Evolutionary conservation across 768 basidiomycete species (phyloP).

Genomic region (Coprinopsis sp.): DNA sequence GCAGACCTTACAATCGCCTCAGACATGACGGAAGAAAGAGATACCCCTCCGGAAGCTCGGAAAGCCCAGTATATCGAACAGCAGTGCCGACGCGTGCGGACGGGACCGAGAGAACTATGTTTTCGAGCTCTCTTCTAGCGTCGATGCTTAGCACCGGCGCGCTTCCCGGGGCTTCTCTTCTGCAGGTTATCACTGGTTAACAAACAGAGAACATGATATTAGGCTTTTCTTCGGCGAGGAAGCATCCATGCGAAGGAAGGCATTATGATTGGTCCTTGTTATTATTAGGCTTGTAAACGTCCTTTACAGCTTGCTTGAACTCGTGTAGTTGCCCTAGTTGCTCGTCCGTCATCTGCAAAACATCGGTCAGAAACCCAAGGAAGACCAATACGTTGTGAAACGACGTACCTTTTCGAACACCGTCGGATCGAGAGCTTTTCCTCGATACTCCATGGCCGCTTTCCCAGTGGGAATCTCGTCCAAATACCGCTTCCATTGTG

Average conservation of each 20-base stretch:
- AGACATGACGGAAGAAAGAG: too few species aligned
- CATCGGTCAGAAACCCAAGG: neutral
- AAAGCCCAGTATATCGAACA: too few species aligned
- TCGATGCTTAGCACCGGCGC: too few species aligned
- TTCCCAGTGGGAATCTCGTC: conserved; percentile 56
- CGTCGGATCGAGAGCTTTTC: conserved; percentile 65
- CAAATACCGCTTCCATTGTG: conserved; percentile 93
- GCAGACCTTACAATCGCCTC: neutral
- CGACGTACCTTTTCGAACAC: conserved; percentile 69
- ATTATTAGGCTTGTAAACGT: conserved; percentile 67
- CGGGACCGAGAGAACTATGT: too few species aligned
- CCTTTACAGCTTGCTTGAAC: conserved; percentile 87
- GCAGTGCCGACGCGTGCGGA: too few species aligned
- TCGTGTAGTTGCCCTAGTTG: conserved; percentile 94
- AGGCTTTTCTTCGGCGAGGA: neutral
- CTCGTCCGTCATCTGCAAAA: conserved; percentile 73
- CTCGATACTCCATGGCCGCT: conserved; percentile 45
- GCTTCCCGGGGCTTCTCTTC: too few species aligned
- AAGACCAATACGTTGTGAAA: conserved; percentile 1
- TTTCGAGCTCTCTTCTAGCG: too few species aligned
- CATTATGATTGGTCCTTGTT: conserved; percentile 3
- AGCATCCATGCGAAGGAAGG: neutral
- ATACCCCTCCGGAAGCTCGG: too few species aligned
- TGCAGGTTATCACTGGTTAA: neutral
- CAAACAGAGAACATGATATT: neutral